These are phyloP conservation scores for Paracorniculantispora psalliotae DNA, from an alignment of 2,329 filamentous ascomycete species.

Conservation along the genomic window DNA sequence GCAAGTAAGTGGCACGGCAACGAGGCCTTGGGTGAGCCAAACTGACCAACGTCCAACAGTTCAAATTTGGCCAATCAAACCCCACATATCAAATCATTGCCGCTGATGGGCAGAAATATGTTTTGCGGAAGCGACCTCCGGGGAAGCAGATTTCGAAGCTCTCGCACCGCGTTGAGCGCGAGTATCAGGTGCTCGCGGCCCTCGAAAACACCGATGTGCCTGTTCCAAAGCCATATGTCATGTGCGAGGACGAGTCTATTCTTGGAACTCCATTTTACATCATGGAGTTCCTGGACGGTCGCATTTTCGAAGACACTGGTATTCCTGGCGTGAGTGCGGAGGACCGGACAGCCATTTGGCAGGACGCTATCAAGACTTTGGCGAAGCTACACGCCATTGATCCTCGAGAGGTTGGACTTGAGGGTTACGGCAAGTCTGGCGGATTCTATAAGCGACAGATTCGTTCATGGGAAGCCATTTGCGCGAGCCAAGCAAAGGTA, in stretches of 20 bases:
- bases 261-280: slow-evolving; percentile 87
- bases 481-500: slow-evolving; percentile 64
- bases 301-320: slow-evolving; percentile 77
- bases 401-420: slow-evolving; percentile 58
- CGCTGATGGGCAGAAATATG: slow-evolving; percentile 29
- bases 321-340: slow-evolving; percentile 64
- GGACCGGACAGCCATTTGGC: slow-evolving; percentile 72
- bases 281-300: slow-evolving; percentile 83
- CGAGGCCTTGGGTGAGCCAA: neutral
- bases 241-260: slow-evolving; percentile 73
- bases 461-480: slow-evolving; percentile 69
- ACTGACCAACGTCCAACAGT: neutral
- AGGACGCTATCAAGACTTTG: slow-evolving; percentile 71
- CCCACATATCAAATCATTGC: slow-evolving; percentile 10
- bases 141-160: slow-evolving; percentile 79
- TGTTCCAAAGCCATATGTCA: slow-evolving; percentile 68
- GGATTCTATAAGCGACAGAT: slow-evolving; percentile 85
- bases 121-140: slow-evolving; percentile 88
- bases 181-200: slow-evolving; percentile 78
- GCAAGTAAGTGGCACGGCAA: neutral
- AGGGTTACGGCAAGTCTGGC: slow-evolving; percentile 59
- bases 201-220: slow-evolving; percentile 70
- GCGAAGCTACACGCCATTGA: slow-evolving; percentile 72
- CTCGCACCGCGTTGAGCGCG: slow-evolving; percentile 85
- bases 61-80: slow-evolving; percentile 13